Percentiles rank a stretch among this genome's conserved stretches.
phyloP scores from a whole-genome alignment of 495 filamentous ascomycete genomes.

The Daldinia loculata region DNA sequence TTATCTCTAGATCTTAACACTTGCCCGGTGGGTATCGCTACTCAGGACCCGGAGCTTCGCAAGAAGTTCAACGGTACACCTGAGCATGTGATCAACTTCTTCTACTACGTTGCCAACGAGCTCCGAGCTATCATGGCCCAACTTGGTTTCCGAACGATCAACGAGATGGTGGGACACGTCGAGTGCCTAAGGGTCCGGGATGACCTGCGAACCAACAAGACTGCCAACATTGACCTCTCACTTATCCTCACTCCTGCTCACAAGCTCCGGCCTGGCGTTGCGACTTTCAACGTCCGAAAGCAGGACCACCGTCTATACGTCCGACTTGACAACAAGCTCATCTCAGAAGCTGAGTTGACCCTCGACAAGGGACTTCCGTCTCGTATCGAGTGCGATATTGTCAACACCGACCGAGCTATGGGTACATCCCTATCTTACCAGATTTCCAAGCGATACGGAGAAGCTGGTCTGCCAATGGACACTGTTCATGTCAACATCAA shows the following conservation, averaged over 20 bases:
- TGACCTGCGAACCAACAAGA: constrained; percentile 88
- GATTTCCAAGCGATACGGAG: constrained; percentile 91
- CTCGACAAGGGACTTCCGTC: constrained; percentile 95
- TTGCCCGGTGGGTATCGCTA: constrained; percentile 96
- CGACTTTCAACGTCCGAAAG: constrained; percentile 98
- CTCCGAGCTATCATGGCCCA: constrained; percentile 98
- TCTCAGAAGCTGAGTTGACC: constrained; percentile 95
- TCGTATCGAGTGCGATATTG: constrained; percentile 95
- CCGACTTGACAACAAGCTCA: constrained; percentile 97
- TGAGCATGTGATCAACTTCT: constrained; percentile 99
- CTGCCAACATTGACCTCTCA: constrained; percentile 91
- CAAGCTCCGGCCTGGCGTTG: constrained; percentile 93
- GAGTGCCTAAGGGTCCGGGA: constrained; percentile 89
- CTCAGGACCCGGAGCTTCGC: constrained; percentile 92
- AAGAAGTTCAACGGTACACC: constrained; percentile 95
- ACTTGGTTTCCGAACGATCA: constrained; percentile 92
- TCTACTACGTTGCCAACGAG: constrained; percentile 98
- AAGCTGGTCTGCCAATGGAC: constrained; percentile 89
- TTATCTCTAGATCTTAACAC: constrained; percentile 68
- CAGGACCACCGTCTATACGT: constrained; percentile 95
- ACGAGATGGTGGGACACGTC: constrained; percentile 97
- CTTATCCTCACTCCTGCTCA: constrained; percentile 97
- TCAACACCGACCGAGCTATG: constrained; percentile 96
- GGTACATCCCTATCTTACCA: constrained; percentile 97
- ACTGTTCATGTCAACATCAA: constrained; percentile 98